Evolutionary conservation across 2,329 filamentous ascomycete genomes (phyloP), one percentile per base, ranked within the genome.

Genomic region (Thielaviopsis punctulata): DNA sequence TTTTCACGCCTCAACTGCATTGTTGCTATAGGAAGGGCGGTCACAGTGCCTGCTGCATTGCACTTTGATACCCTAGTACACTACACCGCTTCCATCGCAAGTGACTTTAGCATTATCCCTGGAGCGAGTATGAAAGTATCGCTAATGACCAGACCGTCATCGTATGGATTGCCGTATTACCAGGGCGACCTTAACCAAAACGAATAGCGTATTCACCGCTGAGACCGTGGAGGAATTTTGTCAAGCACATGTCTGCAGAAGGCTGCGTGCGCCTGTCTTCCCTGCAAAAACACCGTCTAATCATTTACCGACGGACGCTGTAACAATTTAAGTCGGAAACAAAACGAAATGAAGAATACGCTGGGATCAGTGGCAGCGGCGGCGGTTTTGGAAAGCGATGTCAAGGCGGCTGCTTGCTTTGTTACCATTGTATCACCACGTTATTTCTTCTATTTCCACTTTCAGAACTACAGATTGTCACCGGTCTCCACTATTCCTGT

Each of bases 1-100:
- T 89, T 95, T 59, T 87, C 86, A 1, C 83, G 84, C 57, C 77
- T 95, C 41, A 80, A 92, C 62, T 86, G 89, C 57, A 74, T 95
- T 1, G 80, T 86, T 0, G 82, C 90, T 15, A 86, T 86, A 3
- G 87, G 87, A 3, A 84, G 82, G 55, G 82, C 94, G 1, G 80
- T 84, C 0, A 79, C 95, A 47, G 80, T 89, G 1, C 86, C 88
- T 0, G 80, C 88, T 52, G 71, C 76, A 10, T 82, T 81, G 0
- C 95, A 87, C 61, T 80, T 88, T 0, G 85, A 90, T 53, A 86
- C 85, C 0, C 70, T 96, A 8, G 72, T 78, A 33, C 75, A 73
- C 23, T 82, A 84, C 56, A 85, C 84, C 0, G 75, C 78, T 4
- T 80, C 88, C 54, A 76, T 85, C 13, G 70, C 69, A 1, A 80